Evolutionary conservation across 2,329 filamentous ascomycete genomes (phyloP).

Genomic region (Venturia carpophila): DNA sequence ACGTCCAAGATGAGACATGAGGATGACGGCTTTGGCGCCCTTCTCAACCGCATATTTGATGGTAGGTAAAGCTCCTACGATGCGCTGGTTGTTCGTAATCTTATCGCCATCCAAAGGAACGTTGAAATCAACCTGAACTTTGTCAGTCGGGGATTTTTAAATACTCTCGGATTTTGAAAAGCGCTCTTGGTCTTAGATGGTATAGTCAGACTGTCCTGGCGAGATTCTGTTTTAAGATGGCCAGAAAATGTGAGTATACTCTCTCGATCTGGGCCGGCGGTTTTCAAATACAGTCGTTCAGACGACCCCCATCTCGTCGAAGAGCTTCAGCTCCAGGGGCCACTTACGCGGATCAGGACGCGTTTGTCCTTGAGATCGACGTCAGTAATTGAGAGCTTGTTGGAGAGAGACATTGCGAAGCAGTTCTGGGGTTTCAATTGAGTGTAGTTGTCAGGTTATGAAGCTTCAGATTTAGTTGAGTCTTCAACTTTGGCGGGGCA

Average conservation of each 20-base stretch:
- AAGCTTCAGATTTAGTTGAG: background rate
- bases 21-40: constrained; percentile 82
- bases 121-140: constrained; percentile 90
- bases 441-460: background rate
- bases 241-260: background rate
- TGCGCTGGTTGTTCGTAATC: constrained; percentile 97
- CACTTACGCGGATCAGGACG: constrained; percentile 85
- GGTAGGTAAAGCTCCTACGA: constrained; percentile 87
- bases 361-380: constrained; percentile 97
- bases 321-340: background rate
- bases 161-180: background rate
- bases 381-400: constrained; percentile 94
- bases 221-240: background rate
- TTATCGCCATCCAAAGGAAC: constrained; percentile 89
- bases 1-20: constrained; percentile 98
- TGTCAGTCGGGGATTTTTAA: background rate
- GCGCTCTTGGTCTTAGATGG: background rate
- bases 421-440: background rate
- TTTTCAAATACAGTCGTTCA: background rate
- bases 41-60: constrained; percentile 91
- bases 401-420: constrained; percentile 87
- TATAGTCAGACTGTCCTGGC: background rate
- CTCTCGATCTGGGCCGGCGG: background rate
- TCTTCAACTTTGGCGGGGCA: background rate
- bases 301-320: background rate